Evolutionary conservation across 495 filamentous ascomycete genomes (phyloP).

Genomic region (Aspergillus funiculosus): DNA sequence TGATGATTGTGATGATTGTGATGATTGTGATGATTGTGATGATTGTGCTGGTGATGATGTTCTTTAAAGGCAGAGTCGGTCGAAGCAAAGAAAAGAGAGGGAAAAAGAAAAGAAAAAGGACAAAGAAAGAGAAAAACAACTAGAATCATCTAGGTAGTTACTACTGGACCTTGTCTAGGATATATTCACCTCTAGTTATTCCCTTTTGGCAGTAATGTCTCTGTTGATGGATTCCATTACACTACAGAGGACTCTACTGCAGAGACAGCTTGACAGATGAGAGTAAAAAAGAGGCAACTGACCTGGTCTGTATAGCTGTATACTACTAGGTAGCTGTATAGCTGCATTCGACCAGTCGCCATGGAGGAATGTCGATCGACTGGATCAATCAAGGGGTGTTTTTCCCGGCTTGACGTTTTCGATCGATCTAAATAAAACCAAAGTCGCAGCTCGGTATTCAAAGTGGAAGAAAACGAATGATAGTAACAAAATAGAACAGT

Average conservation of each 20-base stretch:
- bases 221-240: too few relatives aligned
- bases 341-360: slow-evolving; percentile 3
- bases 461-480: not conserved
- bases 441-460: too few relatives aligned
- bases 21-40: not conserved
- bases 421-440: not conserved
- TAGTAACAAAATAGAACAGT: slow-evolving; percentile 2
- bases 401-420: not conserved
- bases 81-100: too few relatives aligned
- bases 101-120: not conserved
- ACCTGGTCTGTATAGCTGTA: too few relatives aligned
- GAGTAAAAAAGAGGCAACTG: slow-evolving; percentile 1
- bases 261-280: too few relatives aligned
- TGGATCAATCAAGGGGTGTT: slow-evolving; percentile 3
- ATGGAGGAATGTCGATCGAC: slow-evolving; percentile 1
- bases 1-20: not conserved
- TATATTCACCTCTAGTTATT: too few relatives aligned
- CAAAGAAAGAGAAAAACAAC: not conserved
- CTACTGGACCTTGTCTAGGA: too few relatives aligned
- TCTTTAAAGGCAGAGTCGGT: too few relatives aligned
- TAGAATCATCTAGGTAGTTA: too few relatives aligned
- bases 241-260: too few relatives aligned
- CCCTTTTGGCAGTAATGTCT: too few relatives aligned
- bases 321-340: too few relatives aligned
- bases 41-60: not conserved